Percentiles rank a stretch among this genome's conserved stretches.
Conservation (phyloP, 345 rosid species). For the Populus pruinosa region DNA sequence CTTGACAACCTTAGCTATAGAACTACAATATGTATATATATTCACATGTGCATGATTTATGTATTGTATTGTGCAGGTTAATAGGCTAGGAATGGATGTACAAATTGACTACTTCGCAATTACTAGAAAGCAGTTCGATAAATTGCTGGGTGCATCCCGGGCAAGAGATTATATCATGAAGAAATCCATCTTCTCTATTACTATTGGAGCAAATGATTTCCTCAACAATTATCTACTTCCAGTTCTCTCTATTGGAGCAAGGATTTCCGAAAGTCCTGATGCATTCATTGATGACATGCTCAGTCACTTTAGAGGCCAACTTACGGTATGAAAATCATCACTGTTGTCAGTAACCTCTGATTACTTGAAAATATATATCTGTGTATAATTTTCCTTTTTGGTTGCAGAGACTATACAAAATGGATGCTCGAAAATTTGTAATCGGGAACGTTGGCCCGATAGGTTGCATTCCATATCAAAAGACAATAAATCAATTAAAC, state of each 20-base stretch:
- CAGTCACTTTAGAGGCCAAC: conserved; percentile 52
- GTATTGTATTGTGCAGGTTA: conserved; percentile 42
- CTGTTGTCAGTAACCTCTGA: background rate
- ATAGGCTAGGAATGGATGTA: conserved; percentile 81
- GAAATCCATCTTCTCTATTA: conserved; percentile 66
- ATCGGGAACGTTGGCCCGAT: conserved; percentile 88
- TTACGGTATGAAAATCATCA: conserved; percentile 18
- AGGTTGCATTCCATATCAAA: conserved; percentile 93
- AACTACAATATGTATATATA: too few relatives aligned
- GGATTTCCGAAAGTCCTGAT: conserved; percentile 68
- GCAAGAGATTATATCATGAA: conserved; percentile 56
- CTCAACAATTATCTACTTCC: conserved; percentile 89
- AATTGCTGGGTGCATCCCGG: conserved; percentile 58
- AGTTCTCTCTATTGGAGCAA: conserved; percentile 66
- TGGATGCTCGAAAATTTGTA: conserved; percentile 85
- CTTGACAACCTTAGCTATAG: too few relatives aligned
- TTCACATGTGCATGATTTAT: background rate
- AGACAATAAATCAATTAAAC: conserved; percentile 55
- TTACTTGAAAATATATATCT: background rate
- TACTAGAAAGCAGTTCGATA: conserved; percentile 67
- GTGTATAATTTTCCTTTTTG: background rate
- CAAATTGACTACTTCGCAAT: conserved; percentile 72
- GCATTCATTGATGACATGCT: conserved; percentile 68
- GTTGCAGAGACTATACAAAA: conserved; percentile 67
- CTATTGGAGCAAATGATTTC: conserved; percentile 86